Conservation (phyloP, 495 filamentous ascomycete genomes). For the Podospora pseudoanserina region DNA sequence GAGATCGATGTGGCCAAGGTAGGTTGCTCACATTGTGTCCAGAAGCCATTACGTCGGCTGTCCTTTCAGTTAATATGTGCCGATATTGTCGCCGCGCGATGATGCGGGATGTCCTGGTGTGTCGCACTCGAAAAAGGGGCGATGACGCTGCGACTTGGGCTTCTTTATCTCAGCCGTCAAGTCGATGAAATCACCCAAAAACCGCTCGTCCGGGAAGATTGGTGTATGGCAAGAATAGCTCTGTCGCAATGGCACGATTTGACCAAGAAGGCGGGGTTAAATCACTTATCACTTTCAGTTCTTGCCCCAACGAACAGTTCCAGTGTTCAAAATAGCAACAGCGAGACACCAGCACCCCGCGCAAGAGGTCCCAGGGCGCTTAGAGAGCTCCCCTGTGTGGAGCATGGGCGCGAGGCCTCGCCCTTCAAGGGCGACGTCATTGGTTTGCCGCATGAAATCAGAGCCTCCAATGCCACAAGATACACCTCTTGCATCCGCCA, state of each 20-base stretch:
- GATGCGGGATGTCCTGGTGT: neutral
- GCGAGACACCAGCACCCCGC: conserved; percentile 23
- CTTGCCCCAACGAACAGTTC: neutral
- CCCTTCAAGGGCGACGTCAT: conserved; percentile 32
- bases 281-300: conserved; percentile 4
- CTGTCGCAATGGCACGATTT: neutral
- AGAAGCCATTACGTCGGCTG: conserved; percentile 40
- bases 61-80: neutral
- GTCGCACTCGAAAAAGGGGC: neutral
- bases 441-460: conserved; percentile 19
- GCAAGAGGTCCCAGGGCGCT: conserved; percentile 30
- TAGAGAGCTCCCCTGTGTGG: conserved; percentile 33
- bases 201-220: neutral
- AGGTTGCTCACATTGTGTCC: conserved; percentile 46
- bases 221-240: neutral
- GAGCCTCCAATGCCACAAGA: neutral
- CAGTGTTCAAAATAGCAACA: conserved; percentile 34
- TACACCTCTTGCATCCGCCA: conserved; percentile 13
- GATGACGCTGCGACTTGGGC: neutral
- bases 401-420: conserved; percentile 32
- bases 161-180: neutral
- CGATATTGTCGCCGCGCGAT: neutral
- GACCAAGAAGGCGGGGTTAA: conserved; percentile 17
- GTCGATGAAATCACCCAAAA: neutral
- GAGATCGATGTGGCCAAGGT: neutral